These are phyloP conservation scores for Fusarium newnesense DNA, from an alignment of 2,329 filamentous ascomycete species.

Conservation along the genomic window DNA sequence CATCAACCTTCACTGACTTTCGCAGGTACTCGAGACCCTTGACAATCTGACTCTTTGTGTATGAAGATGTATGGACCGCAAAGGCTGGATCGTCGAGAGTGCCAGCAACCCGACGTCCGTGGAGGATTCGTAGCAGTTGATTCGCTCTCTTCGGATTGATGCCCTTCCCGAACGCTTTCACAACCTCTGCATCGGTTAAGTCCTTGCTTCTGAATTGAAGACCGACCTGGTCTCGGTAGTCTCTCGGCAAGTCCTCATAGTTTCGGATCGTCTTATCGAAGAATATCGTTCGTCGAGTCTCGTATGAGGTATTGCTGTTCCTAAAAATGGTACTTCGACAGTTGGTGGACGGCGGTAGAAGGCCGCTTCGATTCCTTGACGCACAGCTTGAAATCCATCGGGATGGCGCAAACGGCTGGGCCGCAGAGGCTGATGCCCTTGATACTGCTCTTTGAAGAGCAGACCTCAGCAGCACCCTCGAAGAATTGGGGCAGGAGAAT, in stretches of 20 bases:
- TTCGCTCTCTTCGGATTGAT: constrained; percentile 61
- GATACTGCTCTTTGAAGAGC: constrained; percentile 42
- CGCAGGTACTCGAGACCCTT: constrained; percentile 67
- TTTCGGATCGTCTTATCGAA: constrained; percentile 56
- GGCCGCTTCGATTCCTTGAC: constrained; percentile 5
- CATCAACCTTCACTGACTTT: constrained; percentile 64
- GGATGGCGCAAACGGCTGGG: constrained; percentile 34
- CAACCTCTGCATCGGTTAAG: constrained; percentile 59
- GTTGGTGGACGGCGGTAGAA: constrained; percentile 11
- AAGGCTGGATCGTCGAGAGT: constrained; percentile 69
- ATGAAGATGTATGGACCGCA: constrained; percentile 58
- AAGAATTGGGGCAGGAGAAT: constrained; percentile 44
- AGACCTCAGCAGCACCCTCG: constrained; percentile 45
- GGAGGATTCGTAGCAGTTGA: constrained; percentile 65
- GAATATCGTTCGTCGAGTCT: constrained; percentile 49
- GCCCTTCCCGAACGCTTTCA: constrained; percentile 60
- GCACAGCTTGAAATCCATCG: constrained; percentile 40
- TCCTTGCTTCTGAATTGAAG: constrained; percentile 63
- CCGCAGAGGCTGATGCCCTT: constrained; percentile 23
- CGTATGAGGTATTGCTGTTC: constrained; percentile 27
- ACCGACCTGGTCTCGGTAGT: constrained; percentile 66
- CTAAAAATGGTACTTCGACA: constrained; percentile 22
- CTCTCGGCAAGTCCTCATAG: constrained; percentile 67
- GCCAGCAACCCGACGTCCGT: constrained; percentile 72
- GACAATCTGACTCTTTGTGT: constrained; percentile 53